phyloP scores from a whole-genome alignment of 106 monocot genomes.

The Hemerocallis citrina region DNA sequence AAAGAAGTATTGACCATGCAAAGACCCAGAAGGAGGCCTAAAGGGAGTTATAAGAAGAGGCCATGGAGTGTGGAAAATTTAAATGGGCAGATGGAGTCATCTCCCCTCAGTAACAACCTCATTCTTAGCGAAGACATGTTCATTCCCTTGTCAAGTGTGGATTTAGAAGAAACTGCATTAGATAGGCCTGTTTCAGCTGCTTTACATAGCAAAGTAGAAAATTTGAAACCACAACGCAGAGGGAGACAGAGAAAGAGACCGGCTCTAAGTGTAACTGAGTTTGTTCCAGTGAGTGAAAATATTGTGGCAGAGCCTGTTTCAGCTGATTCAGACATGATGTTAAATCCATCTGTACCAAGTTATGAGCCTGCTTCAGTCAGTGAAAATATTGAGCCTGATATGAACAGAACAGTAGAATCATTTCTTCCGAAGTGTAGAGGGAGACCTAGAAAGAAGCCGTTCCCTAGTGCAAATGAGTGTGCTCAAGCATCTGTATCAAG shows the following conservation, averaged over 20 bases:
- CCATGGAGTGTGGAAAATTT: not conserved
- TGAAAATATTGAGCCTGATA: no score
- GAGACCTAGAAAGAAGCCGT: no score
- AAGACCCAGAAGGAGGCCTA: constrained; percentile 20
- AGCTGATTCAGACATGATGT: no score
- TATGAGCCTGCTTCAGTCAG: no score
- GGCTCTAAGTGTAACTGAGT: not conserved
- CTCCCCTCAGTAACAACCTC: not conserved
- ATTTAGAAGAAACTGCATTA: not conserved
- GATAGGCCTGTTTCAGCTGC: not conserved
- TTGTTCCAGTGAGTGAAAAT: not conserved
- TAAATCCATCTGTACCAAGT: no score
- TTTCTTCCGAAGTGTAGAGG: no score
- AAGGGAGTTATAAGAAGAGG: constrained; percentile 9
- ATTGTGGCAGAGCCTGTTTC: not conserved
- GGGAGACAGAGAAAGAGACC: constrained; percentile 33
- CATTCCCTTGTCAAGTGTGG: not conserved
- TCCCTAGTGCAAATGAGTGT: no score
- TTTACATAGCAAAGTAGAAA: constrained; percentile 3
- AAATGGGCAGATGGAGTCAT: constrained; percentile 4
- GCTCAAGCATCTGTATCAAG: no score
- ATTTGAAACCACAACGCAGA: constrained; percentile 7
- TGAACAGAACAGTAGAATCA: no score
- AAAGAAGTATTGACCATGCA: not conserved
- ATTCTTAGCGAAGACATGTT: not conserved